Percentiles rank a stretch among this genome's conserved stretches.
Evolutionary conservation across 2,329 filamentous ascomycete genomes (phyloP).

Genomic region (Trichophaea hybrida): DNA sequence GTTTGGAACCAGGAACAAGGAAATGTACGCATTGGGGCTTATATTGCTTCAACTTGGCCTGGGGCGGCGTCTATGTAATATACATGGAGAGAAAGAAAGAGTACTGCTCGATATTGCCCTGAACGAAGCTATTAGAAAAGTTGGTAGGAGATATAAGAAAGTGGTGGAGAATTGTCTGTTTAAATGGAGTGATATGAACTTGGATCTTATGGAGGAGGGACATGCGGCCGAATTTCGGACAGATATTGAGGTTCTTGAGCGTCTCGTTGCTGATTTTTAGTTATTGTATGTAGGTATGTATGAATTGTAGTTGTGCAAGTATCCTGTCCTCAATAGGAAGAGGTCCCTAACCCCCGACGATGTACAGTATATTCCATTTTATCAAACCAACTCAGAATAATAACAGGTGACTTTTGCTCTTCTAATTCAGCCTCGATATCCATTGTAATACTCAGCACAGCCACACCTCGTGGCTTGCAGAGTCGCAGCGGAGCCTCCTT

Average conservation of each 20-base stretch:
- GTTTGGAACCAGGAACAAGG: constrained; percentile 2
- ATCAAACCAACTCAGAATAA: too few relatives aligned
- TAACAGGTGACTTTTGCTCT: too few relatives aligned
- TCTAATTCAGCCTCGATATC: too few relatives aligned
- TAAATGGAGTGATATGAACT: constrained; percentile 9
- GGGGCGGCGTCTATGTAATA: neutral
- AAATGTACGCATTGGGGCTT: constrained; percentile 7
- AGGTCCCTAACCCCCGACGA: too few relatives aligned
- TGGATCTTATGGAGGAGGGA: constrained; percentile 3
- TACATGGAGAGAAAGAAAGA: neutral
- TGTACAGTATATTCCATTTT: too few relatives aligned
- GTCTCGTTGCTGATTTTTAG: neutral
- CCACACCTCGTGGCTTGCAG: too few relatives aligned
- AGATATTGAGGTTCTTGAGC: constrained; percentile 3
- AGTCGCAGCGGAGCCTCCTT: too few relatives aligned
- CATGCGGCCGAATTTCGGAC: constrained; percentile 5
- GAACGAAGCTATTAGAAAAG: neutral
- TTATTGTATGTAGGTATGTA: too few relatives aligned
- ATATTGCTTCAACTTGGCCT: constrained; percentile 9
- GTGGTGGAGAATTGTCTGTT: constrained; percentile 8
- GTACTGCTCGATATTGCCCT: neutral
- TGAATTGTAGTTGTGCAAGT: too few relatives aligned
- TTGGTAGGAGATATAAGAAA: constrained; percentile 2
- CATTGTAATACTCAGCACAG: too few relatives aligned
- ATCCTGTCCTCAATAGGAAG: too few relatives aligned